Percentiles rank a stretch among this genome's conserved stretches.
Conservation (phyloP, 2,329 filamentous ascomycete genomes). For the Diaporthe velutina region DNA sequence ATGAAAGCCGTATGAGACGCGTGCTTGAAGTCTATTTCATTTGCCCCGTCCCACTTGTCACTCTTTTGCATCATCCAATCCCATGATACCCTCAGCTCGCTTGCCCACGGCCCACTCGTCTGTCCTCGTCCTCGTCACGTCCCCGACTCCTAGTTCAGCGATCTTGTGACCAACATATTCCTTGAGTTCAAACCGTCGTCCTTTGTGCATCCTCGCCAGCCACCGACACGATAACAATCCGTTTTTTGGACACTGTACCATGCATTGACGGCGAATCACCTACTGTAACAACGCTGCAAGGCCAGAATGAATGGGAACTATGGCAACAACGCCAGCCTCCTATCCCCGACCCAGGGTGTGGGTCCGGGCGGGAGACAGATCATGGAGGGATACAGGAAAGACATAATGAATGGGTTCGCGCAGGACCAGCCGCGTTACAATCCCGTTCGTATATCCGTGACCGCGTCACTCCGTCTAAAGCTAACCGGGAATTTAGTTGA, state of each 20-base stretch:
- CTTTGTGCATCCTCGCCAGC: constrained; percentile 11
- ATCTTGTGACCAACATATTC: constrained; percentile 18
- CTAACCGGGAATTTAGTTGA: constrained; percentile 56
- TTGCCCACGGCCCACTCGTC: constrained; percentile 2
- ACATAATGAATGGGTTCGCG: constrained; percentile 67
- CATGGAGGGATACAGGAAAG: constrained; percentile 70
- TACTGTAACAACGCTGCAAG: constrained; percentile 16
- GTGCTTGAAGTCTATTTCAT: constrained; percentile 22
- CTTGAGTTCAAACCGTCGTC: neutral
- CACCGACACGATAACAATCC: neutral
- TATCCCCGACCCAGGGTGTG: constrained; percentile 40
- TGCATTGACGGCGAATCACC: constrained; percentile 36
- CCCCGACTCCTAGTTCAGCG: constrained; percentile 19
- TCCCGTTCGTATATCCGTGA: constrained; percentile 60
- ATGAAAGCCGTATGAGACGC: constrained; percentile 20
- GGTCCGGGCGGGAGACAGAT: constrained; percentile 61
- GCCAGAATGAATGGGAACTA: constrained; percentile 39
- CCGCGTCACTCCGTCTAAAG: neutral
- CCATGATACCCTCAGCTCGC: constrained; percentile 34
- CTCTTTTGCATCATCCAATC: constrained; percentile 32
- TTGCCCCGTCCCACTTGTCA: constrained; percentile 30
- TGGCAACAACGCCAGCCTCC: constrained; percentile 48
- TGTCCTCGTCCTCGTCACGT: constrained; percentile 20
- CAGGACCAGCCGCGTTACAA: constrained; percentile 68
- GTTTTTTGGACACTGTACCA: constrained; percentile 29